Evolutionary conservation across 2,329 filamentous ascomycete species (phyloP).

Genomic region (Ambrosiella cleistominuta): DNA sequence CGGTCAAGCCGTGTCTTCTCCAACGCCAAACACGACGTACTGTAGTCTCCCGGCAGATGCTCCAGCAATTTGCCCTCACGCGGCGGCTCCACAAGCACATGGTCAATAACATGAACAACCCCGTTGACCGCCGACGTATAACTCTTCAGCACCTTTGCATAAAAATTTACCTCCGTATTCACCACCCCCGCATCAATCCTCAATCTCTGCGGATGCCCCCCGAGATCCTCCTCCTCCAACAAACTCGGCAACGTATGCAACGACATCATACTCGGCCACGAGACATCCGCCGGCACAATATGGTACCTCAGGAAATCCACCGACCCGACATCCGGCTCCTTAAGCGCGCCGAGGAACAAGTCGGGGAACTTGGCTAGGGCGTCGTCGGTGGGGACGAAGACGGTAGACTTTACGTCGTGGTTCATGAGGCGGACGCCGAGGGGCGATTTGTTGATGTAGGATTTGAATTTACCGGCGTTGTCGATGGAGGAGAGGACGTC

Average conservation of each 20-base stretch:
- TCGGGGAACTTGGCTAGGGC: slow-evolving; percentile 56
- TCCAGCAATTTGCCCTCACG: slow-evolving; percentile 33
- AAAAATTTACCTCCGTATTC: slow-evolving; percentile 60
- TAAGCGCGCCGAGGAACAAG: slow-evolving; percentile 17
- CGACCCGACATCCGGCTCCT: neutral
- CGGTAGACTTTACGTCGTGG: slow-evolving; percentile 53
- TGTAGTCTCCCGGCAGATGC: slow-evolving; percentile 60
- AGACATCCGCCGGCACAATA: slow-evolving; percentile 48
- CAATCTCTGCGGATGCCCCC: slow-evolving; percentile 52
- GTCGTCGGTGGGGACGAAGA: slow-evolving; percentile 63
- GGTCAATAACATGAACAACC: slow-evolving; percentile 60
- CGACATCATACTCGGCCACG: slow-evolving; percentile 45
- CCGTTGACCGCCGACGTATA: slow-evolving; percentile 58
- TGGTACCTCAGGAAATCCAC: slow-evolving; percentile 50
- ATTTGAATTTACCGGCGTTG: slow-evolving; percentile 4
- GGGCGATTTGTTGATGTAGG: slow-evolving; percentile 40
- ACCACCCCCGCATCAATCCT: slow-evolving; percentile 43
- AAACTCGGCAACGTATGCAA: slow-evolving; percentile 60
- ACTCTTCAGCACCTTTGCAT: slow-evolving; percentile 48
- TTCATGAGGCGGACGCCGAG: slow-evolving; percentile 58
- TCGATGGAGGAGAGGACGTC: slow-evolving; percentile 16
- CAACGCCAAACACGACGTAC: slow-evolving; percentile 58
- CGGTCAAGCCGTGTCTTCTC: slow-evolving; percentile 54
- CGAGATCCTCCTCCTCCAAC: slow-evolving; percentile 40
- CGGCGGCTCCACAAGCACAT: slow-evolving; percentile 60